These are phyloP conservation scores for Xylariaceae sp. DNA, from an alignment of 2,329 filamentous ascomycete species.

Conservation along the genomic window DNA sequence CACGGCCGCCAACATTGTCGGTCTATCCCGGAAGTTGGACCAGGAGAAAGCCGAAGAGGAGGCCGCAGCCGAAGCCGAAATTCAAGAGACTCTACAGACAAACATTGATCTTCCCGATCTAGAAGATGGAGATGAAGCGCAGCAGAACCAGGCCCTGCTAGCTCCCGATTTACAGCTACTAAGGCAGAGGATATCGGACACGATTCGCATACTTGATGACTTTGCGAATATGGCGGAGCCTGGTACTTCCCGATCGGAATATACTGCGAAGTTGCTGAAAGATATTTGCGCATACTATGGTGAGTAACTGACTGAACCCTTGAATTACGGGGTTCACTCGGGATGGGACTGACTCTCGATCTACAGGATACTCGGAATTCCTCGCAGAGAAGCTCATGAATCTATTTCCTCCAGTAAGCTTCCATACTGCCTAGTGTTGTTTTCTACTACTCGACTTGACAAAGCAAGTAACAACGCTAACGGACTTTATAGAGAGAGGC, in stretches of 20 bases:
- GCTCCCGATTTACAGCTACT: constrained; percentile 91
- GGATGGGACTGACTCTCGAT: not conserved
- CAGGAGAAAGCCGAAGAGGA: constrained; percentile 77
- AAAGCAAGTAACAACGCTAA: constrained; percentile 1
- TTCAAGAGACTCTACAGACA: constrained; percentile 87
- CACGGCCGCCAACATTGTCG: constrained; percentile 95
- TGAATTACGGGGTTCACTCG: not conserved
- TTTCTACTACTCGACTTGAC: not conserved
- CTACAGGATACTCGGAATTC: constrained; percentile 75
- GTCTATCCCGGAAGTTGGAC: constrained; percentile 85
- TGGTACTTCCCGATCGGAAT: constrained; percentile 84
- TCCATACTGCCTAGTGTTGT: not conserved
- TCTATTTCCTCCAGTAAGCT: constrained; percentile 77
- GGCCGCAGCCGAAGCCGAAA: constrained; percentile 82
- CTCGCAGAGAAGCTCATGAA: constrained; percentile 96
- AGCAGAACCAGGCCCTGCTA: constrained; percentile 68
- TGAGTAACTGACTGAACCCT: not conserved
- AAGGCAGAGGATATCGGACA: constrained; percentile 88
- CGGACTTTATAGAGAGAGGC: constrained; percentile 63
- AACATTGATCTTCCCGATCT: constrained; percentile 84
- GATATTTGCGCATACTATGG: constrained; percentile 97
- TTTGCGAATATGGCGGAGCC: constrained; percentile 82
- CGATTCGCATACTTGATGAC: constrained; percentile 87
- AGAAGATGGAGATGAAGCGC: constrained; percentile 64
- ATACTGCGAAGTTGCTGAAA: constrained; percentile 83